Evolutionary conservation across 106 monocot species (phyloP), one percentile per base, ranked within the genome.

Genomic region (Dendrobium chrysotoxum): DNA sequence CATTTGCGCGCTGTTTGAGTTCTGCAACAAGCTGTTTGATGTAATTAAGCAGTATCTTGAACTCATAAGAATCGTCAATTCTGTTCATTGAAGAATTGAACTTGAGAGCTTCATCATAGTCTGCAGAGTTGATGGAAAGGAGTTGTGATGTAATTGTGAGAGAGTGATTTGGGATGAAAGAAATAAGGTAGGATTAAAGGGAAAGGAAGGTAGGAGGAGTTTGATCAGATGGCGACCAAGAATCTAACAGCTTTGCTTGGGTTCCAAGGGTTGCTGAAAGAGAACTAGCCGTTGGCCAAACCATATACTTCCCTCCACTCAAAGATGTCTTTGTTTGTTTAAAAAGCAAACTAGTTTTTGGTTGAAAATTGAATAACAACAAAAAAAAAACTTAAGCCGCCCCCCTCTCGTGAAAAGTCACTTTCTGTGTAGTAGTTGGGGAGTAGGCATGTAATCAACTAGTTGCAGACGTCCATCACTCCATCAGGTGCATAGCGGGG

Each of bases 231-330:
- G 95, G 95, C 86, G 95, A 93, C 95, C 92, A 93, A 88, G 53
- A 89, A 95, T 79, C 95, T 89, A 89, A 91, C 91, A 38, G 82
- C 87, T 88, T 93, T 95, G 93, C 91, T 88, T 93, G 47, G 23
- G 82, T 84, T 65, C 74, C 71, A 93, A 95, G 93, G 65, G 92
- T 88, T 35, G 28, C 25, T 5, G 72, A 73, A 21, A 40, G 16
- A 53, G 81, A 71, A 71, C 12, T 71, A 38, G 71, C 71, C 71
- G 71, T 74, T 74, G 74, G 41, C 38, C 74, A 41, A 39, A 39
- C 38, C 38, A 30, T n/a, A 20, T 9, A 9, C 38, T 74, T 55
- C 30, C 11, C 79, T 79, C 35, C 55, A 40, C 39, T 61, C 61
- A 79, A 64, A 41, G 41, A 5, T 66, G 7, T 75, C 41, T 64